These are phyloP conservation scores for Setomelanomma holmii DNA, from an alignment of 2,329 filamentous ascomycete species.

Conservation along the genomic window DNA sequence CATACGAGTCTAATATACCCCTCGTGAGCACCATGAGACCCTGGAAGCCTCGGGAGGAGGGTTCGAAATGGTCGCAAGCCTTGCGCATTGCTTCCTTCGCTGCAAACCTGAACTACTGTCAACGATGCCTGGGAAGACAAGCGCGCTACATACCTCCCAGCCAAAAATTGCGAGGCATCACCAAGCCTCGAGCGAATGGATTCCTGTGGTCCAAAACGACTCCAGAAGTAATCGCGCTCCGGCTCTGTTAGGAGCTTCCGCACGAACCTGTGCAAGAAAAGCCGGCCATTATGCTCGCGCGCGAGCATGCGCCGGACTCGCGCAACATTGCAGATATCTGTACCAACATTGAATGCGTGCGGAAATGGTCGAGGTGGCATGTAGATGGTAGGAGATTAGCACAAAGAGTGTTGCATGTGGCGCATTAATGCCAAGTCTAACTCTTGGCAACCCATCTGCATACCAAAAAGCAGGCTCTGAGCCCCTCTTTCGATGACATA, in stretches of 20 bases:
- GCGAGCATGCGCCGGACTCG: constrained; percentile 69
- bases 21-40: constrained; percentile 51
- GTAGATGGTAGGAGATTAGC: not conserved
- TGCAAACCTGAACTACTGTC: constrained; percentile 49
- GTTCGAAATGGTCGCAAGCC: constrained; percentile 43
- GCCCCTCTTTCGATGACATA: not conserved
- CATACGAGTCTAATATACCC: too few relatives aligned
- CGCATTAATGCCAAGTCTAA: not conserved
- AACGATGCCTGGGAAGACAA: constrained; percentile 1
- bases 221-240: constrained; percentile 40
- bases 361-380: constrained; percentile 65
- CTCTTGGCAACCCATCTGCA: not conserved
- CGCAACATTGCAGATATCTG: constrained; percentile 75
- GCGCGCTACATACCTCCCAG: constrained; percentile 40
- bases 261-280: constrained; percentile 26
- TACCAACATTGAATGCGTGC: constrained; percentile 73
- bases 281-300: constrained; percentile 9
- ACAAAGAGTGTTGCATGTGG: not conserved
- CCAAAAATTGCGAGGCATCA: constrained; percentile 36
- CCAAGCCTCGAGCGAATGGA: constrained; percentile 18
- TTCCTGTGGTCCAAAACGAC: constrained; percentile 30
- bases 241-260: constrained; percentile 38
- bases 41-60: constrained; percentile 33
- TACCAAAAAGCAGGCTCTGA: not conserved
- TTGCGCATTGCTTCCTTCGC: constrained; percentile 61